Evolutionary conservation across 257 asterid species (phyloP).

Genomic region (Solanum arcanum): DNA sequence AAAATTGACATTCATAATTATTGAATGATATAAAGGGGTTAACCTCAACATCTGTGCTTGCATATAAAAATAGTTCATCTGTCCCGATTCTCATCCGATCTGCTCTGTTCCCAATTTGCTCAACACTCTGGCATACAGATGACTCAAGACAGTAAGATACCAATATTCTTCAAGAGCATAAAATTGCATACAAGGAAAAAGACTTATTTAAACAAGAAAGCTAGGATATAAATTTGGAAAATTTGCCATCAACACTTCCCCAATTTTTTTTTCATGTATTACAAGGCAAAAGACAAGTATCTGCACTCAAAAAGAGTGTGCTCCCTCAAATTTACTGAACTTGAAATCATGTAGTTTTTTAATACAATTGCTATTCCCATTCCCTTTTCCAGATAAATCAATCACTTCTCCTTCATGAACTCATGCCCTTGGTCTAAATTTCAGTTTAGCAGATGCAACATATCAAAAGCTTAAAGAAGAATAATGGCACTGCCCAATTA

Average conservation of each 20-base stretch:
- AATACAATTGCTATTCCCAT: background rate
- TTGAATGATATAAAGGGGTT: constrained; percentile 1
- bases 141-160: background rate
- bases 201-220: background rate
- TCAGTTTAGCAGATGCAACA: background rate
- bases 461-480: background rate
- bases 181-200: background rate
- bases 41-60: constrained; percentile 94
- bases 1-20: background rate
- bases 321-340: background rate
- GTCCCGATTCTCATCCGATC: constrained; percentile 63
- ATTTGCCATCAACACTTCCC: background rate
- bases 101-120: constrained; percentile 90
- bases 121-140: constrained; percentile 63
- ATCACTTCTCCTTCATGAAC: background rate
- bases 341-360: background rate
- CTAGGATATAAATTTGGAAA: background rate
- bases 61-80: constrained; percentile 51
- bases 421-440: background rate
- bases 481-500: background rate
- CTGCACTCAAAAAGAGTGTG: background rate
- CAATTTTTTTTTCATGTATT: background rate
- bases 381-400: background rate
- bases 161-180: background rate
- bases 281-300: background rate